Base-by-base conservation (phyloP, 1,284 basidiomycete genomes). In the Pterula multifida region DNA sequence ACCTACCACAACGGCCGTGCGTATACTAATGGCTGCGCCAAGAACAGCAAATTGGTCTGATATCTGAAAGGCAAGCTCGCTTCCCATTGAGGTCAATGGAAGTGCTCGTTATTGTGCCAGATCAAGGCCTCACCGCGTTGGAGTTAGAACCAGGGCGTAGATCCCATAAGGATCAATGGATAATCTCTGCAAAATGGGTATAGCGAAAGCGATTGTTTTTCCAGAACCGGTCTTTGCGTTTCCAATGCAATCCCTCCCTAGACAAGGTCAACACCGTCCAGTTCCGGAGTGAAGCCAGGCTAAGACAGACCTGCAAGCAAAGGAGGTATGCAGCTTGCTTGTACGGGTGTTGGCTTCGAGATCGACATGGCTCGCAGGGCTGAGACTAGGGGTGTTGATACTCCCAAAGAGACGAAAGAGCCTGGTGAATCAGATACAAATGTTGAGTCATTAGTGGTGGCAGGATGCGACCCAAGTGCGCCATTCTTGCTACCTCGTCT, bases 151-250 rank as follows among this genome's bases (percentile, higher is more conserved):
- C 12, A 98, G 72, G 0, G 93, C 93, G 63, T 85, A 98, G 25
- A 98, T 88, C 1, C 94, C 95, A 58, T 90, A 95, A 3, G 94
- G 93, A 65, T 97, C 93, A 2, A 76, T 68, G 0, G 86, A 81
- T 21, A 99, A 75, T 60, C 81, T 81, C 66, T 99, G 93, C 3
- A 98, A 72, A 49, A 98, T 96, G 1, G 96, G 96, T 9, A 98
- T 68, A 1, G 95, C 92, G 58, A 99, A 99, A 0, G 96, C 94
- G 52, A 98, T 83, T 0, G 96, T 99, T 70, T 98, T 98, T 59
- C 95, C 95, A 6, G 90, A 94, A 53, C 95, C 96, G 0, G 95
- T 99, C 69, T 98, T 95, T 1, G 96, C 94, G 55, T 96, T 94
- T 26, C 96, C 96, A 55, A 97, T 90, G 62, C 90, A 94, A 66